Evolutionary conservation across 2,329 filamentous ascomycete species (phyloP), one percentile per base, ranked within the genome.

Genomic region (Talaromyces funiculosus): DNA sequence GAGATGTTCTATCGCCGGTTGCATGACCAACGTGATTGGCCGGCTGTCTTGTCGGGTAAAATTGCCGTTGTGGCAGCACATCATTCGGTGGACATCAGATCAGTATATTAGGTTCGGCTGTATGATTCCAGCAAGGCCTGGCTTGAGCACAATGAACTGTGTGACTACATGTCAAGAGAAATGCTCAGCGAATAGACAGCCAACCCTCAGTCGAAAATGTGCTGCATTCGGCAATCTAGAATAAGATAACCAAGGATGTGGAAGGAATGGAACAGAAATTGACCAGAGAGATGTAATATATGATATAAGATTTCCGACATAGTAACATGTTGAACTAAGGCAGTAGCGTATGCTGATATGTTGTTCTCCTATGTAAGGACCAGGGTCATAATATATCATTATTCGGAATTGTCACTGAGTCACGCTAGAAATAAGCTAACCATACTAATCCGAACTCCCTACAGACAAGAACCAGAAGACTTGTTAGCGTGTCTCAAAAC

Each of bases 21-120:
- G 24, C n/a, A 24, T 16, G 40, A 3, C 10, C 20, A 3, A 43
- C 35, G 5, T 55, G 37, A 38, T 33, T 55, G 51, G 45, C 26
- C 26, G 3, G 7, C 45, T 4, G 12, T 51, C 22, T 55, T 22
- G 4, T 62, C 60, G 60, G 20, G 24, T 62, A 59, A 55, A 62
- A 35, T 59, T 59, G 56, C 57, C 40, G 26, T 49, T 31, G 16
- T 49, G 14, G 24, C 4, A 31, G 24, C 45, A 29, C 24, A 38
- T n/a, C n/a, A n/a, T n/a, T n/a, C n/a, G n/a, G n/a, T n/a, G n/a
- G n/a, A n/a, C n/a, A n/a, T 26, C n/a, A 54, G 47, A 37, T 22
- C 20, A 43, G 3, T 12, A 43, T 45, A n/a, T 26, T 7, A 22
- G n/a, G n/a, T 43, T 10, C 18, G 24, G 4, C 10, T 43, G 7